Base-by-base conservation (phyloP, 2,329 filamentous ascomycete species). In the Aureobasidium pullulans region DNA sequence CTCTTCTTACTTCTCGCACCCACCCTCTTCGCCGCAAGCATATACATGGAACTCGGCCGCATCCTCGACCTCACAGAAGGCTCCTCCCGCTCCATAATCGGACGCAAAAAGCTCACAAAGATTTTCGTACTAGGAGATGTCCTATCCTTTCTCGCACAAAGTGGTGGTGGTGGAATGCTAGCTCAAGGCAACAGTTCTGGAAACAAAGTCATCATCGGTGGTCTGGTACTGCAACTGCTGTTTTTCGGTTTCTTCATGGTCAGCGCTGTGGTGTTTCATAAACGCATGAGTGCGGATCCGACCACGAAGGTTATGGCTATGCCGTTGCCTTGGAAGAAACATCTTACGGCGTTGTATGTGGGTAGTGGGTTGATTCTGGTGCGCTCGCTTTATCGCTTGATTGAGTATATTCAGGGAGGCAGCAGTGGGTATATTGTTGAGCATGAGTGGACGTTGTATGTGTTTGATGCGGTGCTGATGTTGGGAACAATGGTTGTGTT, bases 181-280 rank as follows among this genome's bases (percentile, higher is more conserved):
- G 62, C 70, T 1, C 61, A 66, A 4, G 67, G 70, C 0, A 67
- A 67, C 10, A 66, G 74, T 23, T 68, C 70, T 11, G 81, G 78
- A n/a, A 67, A 81, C 63, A 75, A 77, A 16, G 72, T 85, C 50
- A 77, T 86, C n/a, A 69, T 85, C 7, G 77, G 64, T 1, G 84
- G 84, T 1, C 71, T 87, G 2, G 67, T 80, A 34, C 67, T 85
- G 15, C 84, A 87, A 66, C 74, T 87, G 28, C 40, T 81, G 43
- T 76, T 81, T 59, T 85, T 86, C 62, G 75, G 74, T 23, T 69
- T 84, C 37, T 87, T 86, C 65, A 69, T 81, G 37, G 59, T 76
- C 4, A 76, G 77, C 1, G 75, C 80, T 0, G 63, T 75, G 2
- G 61, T 80, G 0, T 84, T 84, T 69, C 77, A 85, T 62, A 54